Evolutionary conservation across 176 grass and related monocot species (phyloP), one percentile per base, ranked within the genome.

Genomic region (Tuctoria greenei): DNA sequence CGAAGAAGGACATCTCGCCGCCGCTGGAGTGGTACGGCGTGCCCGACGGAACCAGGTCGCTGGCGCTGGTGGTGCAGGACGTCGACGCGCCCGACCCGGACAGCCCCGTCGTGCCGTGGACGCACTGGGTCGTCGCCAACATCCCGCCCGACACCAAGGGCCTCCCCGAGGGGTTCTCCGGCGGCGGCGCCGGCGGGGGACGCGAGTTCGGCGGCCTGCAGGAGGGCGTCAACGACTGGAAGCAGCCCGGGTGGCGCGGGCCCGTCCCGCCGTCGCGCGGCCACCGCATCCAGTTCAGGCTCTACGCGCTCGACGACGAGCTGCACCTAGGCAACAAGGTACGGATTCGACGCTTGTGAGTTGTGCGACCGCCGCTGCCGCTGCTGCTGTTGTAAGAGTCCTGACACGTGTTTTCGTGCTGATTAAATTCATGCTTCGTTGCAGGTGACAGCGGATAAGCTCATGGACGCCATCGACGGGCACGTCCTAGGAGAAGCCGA

Each of bases 1-100:
- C 89, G 0, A 77, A 70, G 44, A 92, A 90, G 95, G 89, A 99
- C 73, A 64, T 99, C 17, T 99, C 95, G 42, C 91, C 89, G 45
- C 95, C 85, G 14, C 23, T 99, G 52, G 91, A 99, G 84, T 99
- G 95, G 95, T 99, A 99, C 89, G 76, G 85, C 6, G 95, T 99
- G 14, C 95, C 95, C 0, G 95, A 92, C 23, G 95, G 78, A 35
- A 60, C 87, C 21, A 64, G 67, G 21, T 88, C 87, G 47, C 67
- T 99, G 82, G 89, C 95, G 8, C 87, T 95, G 6, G 76, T 99
- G 10, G 87, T 75, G 51, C 86, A 99, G 69, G 95, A 99, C 81
- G 15, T 89, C 6, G 89, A 95, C 72, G 84, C 76, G 25, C 80
- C 81, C 6, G 69, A 88, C 7, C 77, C 69, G 4, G 74, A 75